These are phyloP conservation scores for Solanum gracilifrons DNA, from an alignment of 257 asterid species.

Conservation along the genomic window DNA sequence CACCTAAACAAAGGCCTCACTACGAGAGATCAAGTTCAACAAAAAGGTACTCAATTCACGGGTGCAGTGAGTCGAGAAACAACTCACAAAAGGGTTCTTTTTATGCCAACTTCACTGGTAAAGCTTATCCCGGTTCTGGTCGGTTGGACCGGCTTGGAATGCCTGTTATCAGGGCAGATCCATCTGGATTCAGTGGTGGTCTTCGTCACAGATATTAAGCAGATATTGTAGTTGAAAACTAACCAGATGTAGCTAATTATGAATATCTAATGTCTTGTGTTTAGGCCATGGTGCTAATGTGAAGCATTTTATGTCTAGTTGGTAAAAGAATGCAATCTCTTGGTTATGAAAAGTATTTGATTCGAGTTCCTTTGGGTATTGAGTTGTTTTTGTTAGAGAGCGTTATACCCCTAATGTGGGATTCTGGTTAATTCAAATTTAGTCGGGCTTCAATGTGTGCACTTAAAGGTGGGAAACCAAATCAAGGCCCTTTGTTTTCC, in stretches of 20 bases:
- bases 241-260: constrained; percentile 2
- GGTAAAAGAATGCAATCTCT: neutral
- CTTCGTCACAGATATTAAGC: constrained; percentile 40
- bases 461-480: neutral
- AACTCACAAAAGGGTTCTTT: constrained; percentile 26
- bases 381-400: neutral
- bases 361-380: neutral
- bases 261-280: neutral
- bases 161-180: constrained; percentile 44
- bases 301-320: neutral
- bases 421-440: fast-evolving
- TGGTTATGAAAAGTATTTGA: neutral
- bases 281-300: neutral
- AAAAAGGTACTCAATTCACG: constrained; percentile 52
- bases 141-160: constrained; percentile 65
- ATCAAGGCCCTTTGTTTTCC: no score
- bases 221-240: neutral
- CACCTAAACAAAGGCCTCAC: constrained; percentile 70
- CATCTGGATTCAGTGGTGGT: constrained; percentile 34
- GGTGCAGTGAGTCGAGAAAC: constrained; percentile 29
- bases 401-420: neutral
- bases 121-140: constrained; percentile 77
- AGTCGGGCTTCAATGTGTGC: fast-evolving
- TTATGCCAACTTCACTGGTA: constrained; percentile 35
- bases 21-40: constrained; percentile 56